Percentiles rank a stretch among this genome's conserved stretches.
Evolutionary conservation across 441 rosid genomes (phyloP).

Genomic region (Biscutella laevigata): DNA sequence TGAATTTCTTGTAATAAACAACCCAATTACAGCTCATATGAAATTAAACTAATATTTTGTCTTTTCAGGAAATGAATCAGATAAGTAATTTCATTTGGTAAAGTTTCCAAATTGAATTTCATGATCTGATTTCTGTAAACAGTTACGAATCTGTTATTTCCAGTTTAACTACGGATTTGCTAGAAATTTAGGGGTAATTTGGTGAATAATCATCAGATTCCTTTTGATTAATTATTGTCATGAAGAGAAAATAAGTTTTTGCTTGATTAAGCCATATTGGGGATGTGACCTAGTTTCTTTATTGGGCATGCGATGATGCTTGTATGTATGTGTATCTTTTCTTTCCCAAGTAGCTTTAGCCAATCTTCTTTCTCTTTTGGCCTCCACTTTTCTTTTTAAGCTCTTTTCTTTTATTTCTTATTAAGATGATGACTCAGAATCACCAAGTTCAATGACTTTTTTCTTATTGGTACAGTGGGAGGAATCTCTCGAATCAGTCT

Average conservation of each 20-base stretch:
- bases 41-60: not conserved
- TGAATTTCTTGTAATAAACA: not conserved
- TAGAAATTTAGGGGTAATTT: not conserved
- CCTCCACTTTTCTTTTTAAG: conserved; percentile 2
- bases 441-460: not conserved
- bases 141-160: not conserved
- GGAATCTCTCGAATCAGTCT: conserved; percentile 12
- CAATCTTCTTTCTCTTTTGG: conserved; percentile 22
- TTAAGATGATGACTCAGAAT: conserved; percentile 21
- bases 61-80: conserved; percentile 18
- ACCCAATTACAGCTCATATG: not conserved
- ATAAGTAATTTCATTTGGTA: not conserved
- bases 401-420: conserved; percentile 11
- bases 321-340: conserved; percentile 15
- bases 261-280: conserved; percentile 17
- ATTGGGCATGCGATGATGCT: conserved; percentile 27
- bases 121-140: conserved; percentile 9
- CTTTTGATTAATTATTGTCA: conserved; percentile 3
- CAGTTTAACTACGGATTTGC: not conserved
- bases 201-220: conserved; percentile 15
- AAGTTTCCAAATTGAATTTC: conserved; percentile 10
- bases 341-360: conserved; percentile 18
- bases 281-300: conserved; percentile 20
- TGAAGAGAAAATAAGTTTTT: conserved; percentile 7
- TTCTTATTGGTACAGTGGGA: conserved; percentile 19